Conservation (phyloP, 352 stramenopile genomes). For the Pythium volutum region DNA sequence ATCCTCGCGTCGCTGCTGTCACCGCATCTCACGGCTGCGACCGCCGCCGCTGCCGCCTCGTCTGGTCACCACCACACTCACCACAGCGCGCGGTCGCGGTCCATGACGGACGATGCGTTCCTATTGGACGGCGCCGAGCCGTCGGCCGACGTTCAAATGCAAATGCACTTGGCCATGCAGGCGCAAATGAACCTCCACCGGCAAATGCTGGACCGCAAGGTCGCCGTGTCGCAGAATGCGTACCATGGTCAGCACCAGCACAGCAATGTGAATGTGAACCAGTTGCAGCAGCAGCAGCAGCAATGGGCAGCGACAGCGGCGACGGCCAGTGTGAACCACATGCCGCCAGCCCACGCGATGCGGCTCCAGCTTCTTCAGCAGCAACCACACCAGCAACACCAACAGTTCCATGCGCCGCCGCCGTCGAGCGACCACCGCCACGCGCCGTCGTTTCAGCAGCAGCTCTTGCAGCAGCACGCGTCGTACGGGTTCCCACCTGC, state of each 20-base stretch:
- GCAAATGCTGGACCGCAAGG: slow-evolving; percentile 85
- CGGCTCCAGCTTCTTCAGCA: slow-evolving; percentile 23
- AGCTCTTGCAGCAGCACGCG: slow-evolving; percentile 21
- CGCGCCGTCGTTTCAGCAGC: slow-evolving; percentile 8
- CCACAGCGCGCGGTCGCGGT: slow-evolving; percentile 16
- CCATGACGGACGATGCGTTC: slow-evolving; percentile 38
- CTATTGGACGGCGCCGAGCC: slow-evolving; percentile 50
- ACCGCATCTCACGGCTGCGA: slow-evolving; percentile 37
- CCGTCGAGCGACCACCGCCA: slow-evolving; percentile 7
- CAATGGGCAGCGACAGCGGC: slow-evolving; percentile 28
- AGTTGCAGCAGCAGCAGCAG: slow-evolving; percentile 28
- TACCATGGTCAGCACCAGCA: slow-evolving; percentile 44
- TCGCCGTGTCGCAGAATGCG: slow-evolving; percentile 82
- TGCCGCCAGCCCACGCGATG: slow-evolving; percentile 18
- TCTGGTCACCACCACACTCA: slow-evolving; percentile 7
- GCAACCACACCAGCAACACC: slow-evolving; percentile 14
- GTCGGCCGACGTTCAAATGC: slow-evolving; percentile 59
- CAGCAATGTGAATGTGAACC: slow-evolving; percentile 5
- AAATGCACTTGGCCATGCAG: slow-evolving; percentile 87
- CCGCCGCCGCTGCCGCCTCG: slow-evolving; percentile 13
- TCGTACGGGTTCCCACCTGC: slow-evolving; percentile 22
- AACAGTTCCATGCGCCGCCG: not conserved
- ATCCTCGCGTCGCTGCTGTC: slow-evolving; percentile 79
- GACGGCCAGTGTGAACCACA: slow-evolving; percentile 17
- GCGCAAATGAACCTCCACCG: slow-evolving; percentile 87